These are phyloP conservation scores for Leccinum sublutescens DNA, from an alignment of 768 basidiomycete species.

Conservation along the genomic window DNA sequence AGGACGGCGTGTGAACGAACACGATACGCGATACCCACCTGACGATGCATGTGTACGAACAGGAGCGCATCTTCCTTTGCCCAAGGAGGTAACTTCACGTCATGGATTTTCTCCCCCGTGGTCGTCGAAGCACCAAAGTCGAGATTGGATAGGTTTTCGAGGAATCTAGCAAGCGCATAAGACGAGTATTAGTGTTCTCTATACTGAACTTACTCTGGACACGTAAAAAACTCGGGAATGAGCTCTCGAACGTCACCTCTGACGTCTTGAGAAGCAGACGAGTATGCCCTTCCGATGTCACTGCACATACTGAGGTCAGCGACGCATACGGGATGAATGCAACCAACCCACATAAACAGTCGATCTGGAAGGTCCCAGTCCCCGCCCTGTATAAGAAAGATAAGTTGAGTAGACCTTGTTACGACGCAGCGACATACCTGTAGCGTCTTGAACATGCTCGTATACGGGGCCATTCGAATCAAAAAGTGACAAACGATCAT, in stretches of 20 bases:
- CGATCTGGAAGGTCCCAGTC: conserved; percentile 94
- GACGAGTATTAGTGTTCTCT: neutral
- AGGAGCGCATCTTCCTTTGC: conserved; percentile 79
- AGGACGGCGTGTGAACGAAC: neutral
- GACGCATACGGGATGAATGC: neutral
- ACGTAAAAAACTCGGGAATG: conserved; percentile 86
- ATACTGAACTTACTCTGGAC: conserved; percentile 58
- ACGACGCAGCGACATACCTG: conserved; percentile 39
- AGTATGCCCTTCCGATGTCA: conserved; percentile 77
- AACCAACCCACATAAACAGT: conserved; percentile 60
- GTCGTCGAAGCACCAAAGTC: conserved; percentile 76
- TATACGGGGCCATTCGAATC: conserved; percentile 87
- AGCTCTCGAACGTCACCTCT: conserved; percentile 93
- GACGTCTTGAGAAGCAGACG: conserved; percentile 80
- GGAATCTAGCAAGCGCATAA: conserved; percentile 52
- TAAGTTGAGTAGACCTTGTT: neutral
- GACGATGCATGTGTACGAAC: conserved; percentile 77
- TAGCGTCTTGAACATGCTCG: conserved; percentile 92
- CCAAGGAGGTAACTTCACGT: conserved; percentile 91
- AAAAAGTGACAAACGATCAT: conserved; percentile 97
- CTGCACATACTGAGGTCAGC: conserved; percentile 36
- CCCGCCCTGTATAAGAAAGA: conserved; percentile 59
- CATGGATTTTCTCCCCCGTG: conserved; percentile 75
- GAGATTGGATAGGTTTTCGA: conserved; percentile 76
- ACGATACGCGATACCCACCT: conserved; percentile 39